These are phyloP conservation scores for Talaromyces sp. DNA, from an alignment of 2,329 filamentous ascomycete species.

Conservation along the genomic window DNA sequence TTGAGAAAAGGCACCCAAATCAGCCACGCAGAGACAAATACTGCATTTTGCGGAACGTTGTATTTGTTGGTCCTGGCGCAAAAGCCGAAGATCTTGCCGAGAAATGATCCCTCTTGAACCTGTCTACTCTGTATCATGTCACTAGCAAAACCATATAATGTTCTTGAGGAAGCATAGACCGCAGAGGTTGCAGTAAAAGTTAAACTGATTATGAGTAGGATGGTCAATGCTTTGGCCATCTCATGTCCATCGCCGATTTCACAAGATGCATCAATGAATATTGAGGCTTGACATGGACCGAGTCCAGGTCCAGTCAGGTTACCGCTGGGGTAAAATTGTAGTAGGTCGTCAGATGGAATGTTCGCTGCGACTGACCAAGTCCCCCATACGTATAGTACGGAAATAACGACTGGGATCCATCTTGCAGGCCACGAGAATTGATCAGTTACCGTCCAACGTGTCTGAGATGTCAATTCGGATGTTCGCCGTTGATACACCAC, in stretches of 20 bases:
- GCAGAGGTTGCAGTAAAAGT: neutral
- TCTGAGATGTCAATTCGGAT: neutral
- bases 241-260: neutral
- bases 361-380: neutral
- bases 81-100: neutral
- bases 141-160: neutral
- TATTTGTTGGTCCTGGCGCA: neutral
- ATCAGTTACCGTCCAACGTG: neutral
- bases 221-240: neutral
- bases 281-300: neutral
- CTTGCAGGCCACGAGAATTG: constrained; percentile 1
- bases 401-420: neutral
- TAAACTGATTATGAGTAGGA: neutral
- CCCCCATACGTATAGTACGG: neutral
- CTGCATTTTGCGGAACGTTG: neutral
- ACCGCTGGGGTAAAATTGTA: neutral
- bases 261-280: neutral
- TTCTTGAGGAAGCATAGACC: neutral
- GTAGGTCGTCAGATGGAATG: neutral
- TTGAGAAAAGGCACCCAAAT: neutral
- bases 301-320: neutral
- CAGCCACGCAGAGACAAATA: neutral
- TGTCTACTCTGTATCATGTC: neutral
- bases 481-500: neutral
- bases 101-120: neutral